A percentile compares a stretch with the other conserved stretches of the same genome.
Conservation (phyloP, 257 asterid genomes). For the Solanum chiquidenum region DNA sequence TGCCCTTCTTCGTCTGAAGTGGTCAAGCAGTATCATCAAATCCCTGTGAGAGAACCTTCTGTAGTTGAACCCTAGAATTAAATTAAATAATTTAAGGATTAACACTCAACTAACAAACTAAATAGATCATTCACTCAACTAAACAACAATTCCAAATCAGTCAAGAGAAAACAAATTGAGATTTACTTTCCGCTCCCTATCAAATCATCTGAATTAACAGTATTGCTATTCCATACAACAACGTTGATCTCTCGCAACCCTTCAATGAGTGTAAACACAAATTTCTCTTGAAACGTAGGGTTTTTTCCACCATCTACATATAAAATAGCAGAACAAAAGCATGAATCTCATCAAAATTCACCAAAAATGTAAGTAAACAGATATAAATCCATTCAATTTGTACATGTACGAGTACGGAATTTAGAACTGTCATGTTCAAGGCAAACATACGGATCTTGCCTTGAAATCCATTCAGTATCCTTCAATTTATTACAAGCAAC, state of each 20-base stretch:
- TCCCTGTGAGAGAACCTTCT: conserved; percentile 71
- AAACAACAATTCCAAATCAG: neutral
- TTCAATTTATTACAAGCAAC: conserved; percentile 71
- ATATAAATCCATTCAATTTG: neutral
- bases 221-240: conserved; percentile 87
- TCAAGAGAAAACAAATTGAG: neutral
- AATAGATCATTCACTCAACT: neutral
- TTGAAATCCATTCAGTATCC: conserved; percentile 90
- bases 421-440: conserved; percentile 69
- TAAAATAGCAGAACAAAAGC: neutral
- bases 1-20: conserved; percentile 72
- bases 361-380: neutral
- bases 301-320: conserved; percentile 80
- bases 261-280: conserved; percentile 66
- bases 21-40: conserved; percentile 79
- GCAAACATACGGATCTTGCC: conserved; percentile 94
- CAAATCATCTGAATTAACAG: conserved; percentile 65
- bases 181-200: conserved; percentile 88
- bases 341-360: neutral
- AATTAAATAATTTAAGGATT: neutral
- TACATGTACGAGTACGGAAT: conserved; percentile 74
- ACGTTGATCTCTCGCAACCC: conserved; percentile 62
- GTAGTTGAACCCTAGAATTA: conserved; percentile 55
- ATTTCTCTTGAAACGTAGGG: conserved; percentile 90
- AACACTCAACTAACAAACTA: neutral